Base-by-base conservation (phyloP, 495 filamentous ascomycete species). In the Penicillium salamii region DNA sequence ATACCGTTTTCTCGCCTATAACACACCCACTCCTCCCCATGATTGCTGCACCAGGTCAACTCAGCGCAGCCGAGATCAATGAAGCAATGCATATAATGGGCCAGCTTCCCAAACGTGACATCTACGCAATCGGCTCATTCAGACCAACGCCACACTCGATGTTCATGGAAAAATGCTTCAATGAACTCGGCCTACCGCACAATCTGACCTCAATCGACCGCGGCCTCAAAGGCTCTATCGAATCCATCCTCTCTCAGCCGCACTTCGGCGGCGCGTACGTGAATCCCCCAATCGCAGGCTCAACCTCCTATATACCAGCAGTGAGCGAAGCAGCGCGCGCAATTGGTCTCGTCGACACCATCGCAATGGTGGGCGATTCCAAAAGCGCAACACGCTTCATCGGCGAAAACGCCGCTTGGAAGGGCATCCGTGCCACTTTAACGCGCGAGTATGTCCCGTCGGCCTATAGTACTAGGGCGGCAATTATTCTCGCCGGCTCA, bases 131-230 rank as follows among this genome's bases (percentile, higher is more conserved):
- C 54, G 87, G 84, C 42, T 87, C 80, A 18, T 83, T 86, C 36
- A 81, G 81, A 18, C 77, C 83, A 3, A 86, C 81, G 7, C 84
- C 86, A 0, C 86, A 90, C 56, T 86, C 87, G 12, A 84, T 88
- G 61, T 92, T 91, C 62, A 90, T 88, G 70, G 87, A 90, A 58
- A 91, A 91, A 61, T 91, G 88, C 58, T 84, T 93, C 65, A 93
- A 93, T 61, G 89, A 93, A 63, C 78, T 91, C 17, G 86, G 87
- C 15, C 72, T 93, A n/a, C 88, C 88, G 17, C 89, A 93, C 49
- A 82, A 83, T 46, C 85, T 91, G 58, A 81, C 78, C 23, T 84
- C 83, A n/a, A 79, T 90, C 13, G 88, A 91, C 62, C 76, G 85
- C 33, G 82, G 81, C 1, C 73, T 78, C 7, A 84, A 79, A 52